Percentiles rank a stretch among this genome's conserved stretches.
These are phyloP conservation scores for Oryza meyeriana DNA, from an alignment of 176 grass and related monocot genomes.

Conservation along the genomic window DNA sequence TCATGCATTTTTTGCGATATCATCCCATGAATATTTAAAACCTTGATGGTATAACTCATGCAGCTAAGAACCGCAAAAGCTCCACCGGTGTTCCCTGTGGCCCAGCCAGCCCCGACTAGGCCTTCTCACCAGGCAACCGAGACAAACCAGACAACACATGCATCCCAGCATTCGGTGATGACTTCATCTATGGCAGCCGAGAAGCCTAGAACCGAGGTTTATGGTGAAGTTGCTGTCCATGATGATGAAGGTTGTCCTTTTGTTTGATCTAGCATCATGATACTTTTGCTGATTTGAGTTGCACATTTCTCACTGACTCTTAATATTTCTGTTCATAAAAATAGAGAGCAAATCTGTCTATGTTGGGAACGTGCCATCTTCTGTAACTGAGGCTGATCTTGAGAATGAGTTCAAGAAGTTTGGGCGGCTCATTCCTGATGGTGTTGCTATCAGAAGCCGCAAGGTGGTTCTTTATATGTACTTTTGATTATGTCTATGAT, in stretches of 20 bases:
- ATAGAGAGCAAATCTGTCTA: conserved; percentile 86
- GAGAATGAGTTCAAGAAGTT: conserved; percentile 85
- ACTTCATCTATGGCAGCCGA: conserved; percentile 39
- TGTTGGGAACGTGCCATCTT: conserved; percentile 71
- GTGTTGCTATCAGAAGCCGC: conserved; percentile 88
- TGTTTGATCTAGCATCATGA: neutral
- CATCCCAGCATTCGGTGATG: conserved; percentile 33
- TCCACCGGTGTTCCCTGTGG: conserved; percentile 26
- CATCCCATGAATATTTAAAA: conserved; percentile 27
- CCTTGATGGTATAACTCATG: neutral
- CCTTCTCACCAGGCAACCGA: conserved; percentile 38
- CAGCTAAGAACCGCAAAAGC: conserved; percentile 72
- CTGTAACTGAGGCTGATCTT: conserved; percentile 58
- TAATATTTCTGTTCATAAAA: conserved; percentile 28
- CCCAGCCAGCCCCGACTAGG: conserved; percentile 44
- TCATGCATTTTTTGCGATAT: conserved; percentile 7
- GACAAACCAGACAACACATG: conserved; percentile 33
- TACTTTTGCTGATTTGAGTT: conserved; percentile 17
- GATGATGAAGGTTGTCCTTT: conserved; percentile 78
- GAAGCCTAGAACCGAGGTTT: conserved; percentile 51
- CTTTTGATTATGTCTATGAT: neutral
- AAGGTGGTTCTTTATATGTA: conserved; percentile 49
- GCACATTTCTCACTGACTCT: neutral
- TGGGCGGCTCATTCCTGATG: conserved; percentile 71
- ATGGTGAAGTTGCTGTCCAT: conserved; percentile 46